Conservation (phyloP, 169 alveolate genomes). For the Cryptosporidium muris region DNA sequence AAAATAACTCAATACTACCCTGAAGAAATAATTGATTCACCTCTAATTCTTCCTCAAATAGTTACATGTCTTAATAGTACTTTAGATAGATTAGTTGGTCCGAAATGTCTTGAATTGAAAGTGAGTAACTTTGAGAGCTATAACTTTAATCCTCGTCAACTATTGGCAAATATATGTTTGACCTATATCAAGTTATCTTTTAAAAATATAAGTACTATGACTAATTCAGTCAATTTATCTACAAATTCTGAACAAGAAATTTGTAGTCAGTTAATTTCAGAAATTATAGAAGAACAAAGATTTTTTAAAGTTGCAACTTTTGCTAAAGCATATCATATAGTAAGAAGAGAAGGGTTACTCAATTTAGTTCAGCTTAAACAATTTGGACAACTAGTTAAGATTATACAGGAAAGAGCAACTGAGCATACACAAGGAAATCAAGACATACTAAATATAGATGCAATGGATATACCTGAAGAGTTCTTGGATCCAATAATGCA, state of each 20-base stretch:
- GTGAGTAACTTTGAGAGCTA: conserved; percentile 86
- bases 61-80: conserved; percentile 88
- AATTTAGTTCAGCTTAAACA: conserved; percentile 32
- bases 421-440: conserved; percentile 60
- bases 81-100: conserved; percentile 88
- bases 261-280: conserved; percentile 49
- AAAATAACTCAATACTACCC: conserved; percentile 78
- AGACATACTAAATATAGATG: conserved; percentile 58
- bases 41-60: conserved; percentile 83
- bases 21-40: conserved; percentile 74
- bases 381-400: conserved; percentile 70
- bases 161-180: conserved; percentile 81
- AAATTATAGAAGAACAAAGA: conserved; percentile 79
- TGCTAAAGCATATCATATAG: conserved; percentile 79
- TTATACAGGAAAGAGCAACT: conserved; percentile 55
- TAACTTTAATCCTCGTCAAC: conserved; percentile 85
- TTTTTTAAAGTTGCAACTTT: conserved; percentile 80
- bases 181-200: conserved; percentile 74
- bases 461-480: conserved; percentile 88
- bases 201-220: not conserved
- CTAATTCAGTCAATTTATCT: not conserved
- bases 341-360: conserved; percentile 80
- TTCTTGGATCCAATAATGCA: conserved; percentile 90
- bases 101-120: conserved; percentile 84
- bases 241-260: conserved; percentile 7